These are phyloP conservation scores for Scolecobasidium constrictum DNA, from an alignment of 2,329 filamentous ascomycete genomes.

Conservation along the genomic window DNA sequence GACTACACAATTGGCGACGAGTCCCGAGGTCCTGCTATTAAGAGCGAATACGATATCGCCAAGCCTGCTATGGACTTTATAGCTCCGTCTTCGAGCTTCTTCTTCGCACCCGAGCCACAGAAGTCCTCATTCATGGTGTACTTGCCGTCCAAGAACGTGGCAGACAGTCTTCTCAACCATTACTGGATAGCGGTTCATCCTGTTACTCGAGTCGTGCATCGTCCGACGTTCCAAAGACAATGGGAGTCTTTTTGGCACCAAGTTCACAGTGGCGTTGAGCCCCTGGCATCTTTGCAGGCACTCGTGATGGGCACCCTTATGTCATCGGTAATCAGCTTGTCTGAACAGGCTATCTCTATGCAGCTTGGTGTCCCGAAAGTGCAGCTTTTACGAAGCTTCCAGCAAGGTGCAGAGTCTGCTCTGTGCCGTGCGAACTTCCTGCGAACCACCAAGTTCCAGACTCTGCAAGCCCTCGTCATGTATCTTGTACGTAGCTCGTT, in stretches of 20 bases:
- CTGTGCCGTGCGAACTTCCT: slow-evolving; percentile 61
- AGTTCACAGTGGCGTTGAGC: slow-evolving; percentile 48
- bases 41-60: neutral
- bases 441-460: slow-evolving; percentile 61
- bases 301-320: slow-evolving; percentile 61
- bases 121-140: slow-evolving; percentile 45
- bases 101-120: slow-evolving; percentile 45
- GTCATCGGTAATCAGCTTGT: slow-evolving; percentile 56
- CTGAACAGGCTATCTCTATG: slow-evolving; percentile 38
- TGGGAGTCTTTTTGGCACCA: slow-evolving; percentile 58
- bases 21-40: neutral
- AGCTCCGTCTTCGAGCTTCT: slow-evolving; percentile 55
- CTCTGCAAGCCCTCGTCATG: slow-evolving; percentile 65
- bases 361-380: slow-evolving; percentile 47
- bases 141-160: slow-evolving; percentile 46
- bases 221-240: slow-evolving; percentile 53
- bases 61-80: slow-evolving; percentile 54
- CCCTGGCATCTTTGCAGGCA: slow-evolving; percentile 53
- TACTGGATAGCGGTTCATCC: slow-evolving; percentile 61
- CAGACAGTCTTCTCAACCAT: slow-evolving; percentile 52
- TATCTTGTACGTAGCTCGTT: slow-evolving; percentile 55
- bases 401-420: slow-evolving; percentile 55
- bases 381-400: slow-evolving; percentile 50
- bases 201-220: slow-evolving; percentile 56
- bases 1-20: neutral